Evolutionary conservation across 164 flowering plant genomes (phyloP).

Genomic region (Chimonanthus salicifolius): DNA sequence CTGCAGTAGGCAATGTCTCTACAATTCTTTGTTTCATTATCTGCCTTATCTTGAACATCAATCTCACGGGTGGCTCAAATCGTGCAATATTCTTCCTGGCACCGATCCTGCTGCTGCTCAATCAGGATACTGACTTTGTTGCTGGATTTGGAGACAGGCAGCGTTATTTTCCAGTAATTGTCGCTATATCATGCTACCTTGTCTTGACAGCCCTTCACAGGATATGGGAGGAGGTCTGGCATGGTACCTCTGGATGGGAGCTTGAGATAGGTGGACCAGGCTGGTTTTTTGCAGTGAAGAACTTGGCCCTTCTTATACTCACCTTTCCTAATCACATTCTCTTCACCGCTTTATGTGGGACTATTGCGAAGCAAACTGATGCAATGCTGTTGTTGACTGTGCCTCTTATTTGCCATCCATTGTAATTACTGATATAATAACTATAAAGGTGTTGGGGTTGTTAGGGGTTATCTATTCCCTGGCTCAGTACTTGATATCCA

Average conservation of each 20-base stretch:
- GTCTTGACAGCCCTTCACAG: slow-evolving; percentile 64
- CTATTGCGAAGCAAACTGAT: slow-evolving; percentile 61
- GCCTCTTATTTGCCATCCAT: slow-evolving; percentile 82
- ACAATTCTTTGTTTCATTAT: slow-evolving; percentile 89
- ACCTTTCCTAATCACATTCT: slow-evolving; percentile 95
- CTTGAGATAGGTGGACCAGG: slow-evolving; percentile 85
- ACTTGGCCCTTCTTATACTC: slow-evolving; percentile 75
- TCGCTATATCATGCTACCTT: slow-evolving; percentile 70
- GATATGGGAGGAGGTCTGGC: slow-evolving; percentile 92
- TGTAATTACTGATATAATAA: slow-evolving; percentile 70
- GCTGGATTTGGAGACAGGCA: slow-evolving; percentile 95
- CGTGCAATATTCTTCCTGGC: slow-evolving; percentile 90
- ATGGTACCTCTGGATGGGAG: slow-evolving; percentile 89
- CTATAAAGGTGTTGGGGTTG: slow-evolving; percentile 75
- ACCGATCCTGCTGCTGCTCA: slow-evolving; percentile 81
- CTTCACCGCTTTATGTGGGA: slow-evolving; percentile 92
- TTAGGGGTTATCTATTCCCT: slow-evolving; percentile 86
- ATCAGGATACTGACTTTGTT: slow-evolving; percentile 93
- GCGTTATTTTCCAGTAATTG: slow-evolving; percentile 83
- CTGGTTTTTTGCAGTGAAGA: slow-evolving; percentile 92
- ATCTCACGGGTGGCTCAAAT: slow-evolving; percentile 89
- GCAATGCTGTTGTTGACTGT: slow-evolving; percentile 55
- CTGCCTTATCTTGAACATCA: slow-evolving; percentile 72
- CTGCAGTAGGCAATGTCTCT: slow-evolving; percentile 94
- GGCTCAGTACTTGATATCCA: slow-evolving; percentile 83